Evolutionary conservation across 495 filamentous ascomycete genomes (phyloP).

Genomic region (Penicillium crystallinum): DNA sequence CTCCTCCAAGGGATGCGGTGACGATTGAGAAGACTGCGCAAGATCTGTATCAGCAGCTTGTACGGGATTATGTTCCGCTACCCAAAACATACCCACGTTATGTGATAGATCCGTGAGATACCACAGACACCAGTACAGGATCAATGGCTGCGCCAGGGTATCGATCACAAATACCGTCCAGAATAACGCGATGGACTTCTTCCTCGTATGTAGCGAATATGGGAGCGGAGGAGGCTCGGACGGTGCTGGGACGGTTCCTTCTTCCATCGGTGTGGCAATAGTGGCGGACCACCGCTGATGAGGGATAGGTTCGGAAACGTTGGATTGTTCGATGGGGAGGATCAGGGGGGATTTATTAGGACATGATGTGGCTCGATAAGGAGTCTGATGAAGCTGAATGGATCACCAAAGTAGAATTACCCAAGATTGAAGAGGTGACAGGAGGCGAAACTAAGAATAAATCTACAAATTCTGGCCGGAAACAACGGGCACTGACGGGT

Average conservation of each 20-base stretch:
- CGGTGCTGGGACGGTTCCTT: constrained; percentile 20
- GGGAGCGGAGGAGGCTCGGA: constrained; percentile 50
- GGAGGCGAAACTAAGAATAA: not conserved
- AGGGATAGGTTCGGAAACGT: not conserved
- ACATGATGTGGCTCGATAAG: constrained; percentile 8
- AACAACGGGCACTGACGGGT: constrained; percentile 21
- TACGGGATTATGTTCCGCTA: not conserved
- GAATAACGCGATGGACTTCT: constrained; percentile 51
- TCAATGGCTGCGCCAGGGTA: constrained; percentile 49
- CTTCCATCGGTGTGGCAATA: constrained; percentile 33
- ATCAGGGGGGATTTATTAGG: constrained; percentile 1
- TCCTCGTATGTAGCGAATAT: constrained; percentile 50
- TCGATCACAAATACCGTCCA: constrained; percentile 55
- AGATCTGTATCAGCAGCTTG: constrained; percentile 2
- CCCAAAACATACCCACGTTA: constrained; percentile 43
- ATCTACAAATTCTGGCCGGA: constrained; percentile 13
- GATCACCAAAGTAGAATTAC: not conserved
- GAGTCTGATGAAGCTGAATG: not conserved
- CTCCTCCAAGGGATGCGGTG: constrained; percentile 50
- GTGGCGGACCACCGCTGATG: constrained; percentile 7
- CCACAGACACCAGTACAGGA: constrained; percentile 53
- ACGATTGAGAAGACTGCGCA: constrained; percentile 52
- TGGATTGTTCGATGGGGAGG: not conserved
- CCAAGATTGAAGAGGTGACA: not conserved
- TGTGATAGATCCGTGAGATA: constrained; percentile 51